Percentiles rank a stretch among this genome's conserved stretches.
Conservation (phyloP, 1,284 basidiomycete genomes). For the Apiotrichum sp. region DNA sequence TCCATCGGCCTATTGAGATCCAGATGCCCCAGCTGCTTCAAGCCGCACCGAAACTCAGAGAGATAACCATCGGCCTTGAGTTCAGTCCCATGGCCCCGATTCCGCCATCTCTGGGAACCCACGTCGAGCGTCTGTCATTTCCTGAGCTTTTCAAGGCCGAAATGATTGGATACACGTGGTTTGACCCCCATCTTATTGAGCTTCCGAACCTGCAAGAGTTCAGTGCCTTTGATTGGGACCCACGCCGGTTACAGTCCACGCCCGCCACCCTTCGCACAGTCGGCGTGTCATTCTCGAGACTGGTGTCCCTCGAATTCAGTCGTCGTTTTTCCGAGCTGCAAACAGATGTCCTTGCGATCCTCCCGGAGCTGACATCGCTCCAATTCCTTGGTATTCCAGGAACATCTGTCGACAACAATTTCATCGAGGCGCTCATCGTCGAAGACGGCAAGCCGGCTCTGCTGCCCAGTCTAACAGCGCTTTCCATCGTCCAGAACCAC, state of each 20-base stretch:
- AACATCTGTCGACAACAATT: conserved; percentile 20
- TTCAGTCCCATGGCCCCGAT: too few relatives aligned
- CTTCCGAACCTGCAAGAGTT: conserved; percentile 14
- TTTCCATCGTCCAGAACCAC: conserved; percentile 26
- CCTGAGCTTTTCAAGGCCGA: neutral
- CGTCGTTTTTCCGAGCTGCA: conserved; percentile 7
- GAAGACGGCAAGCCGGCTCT: conserved; percentile 9
- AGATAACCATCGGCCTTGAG: too few relatives aligned
- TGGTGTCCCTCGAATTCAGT: conserved; percentile 27
- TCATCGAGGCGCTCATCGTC: conserved; percentile 24
- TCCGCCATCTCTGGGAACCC: too few relatives aligned
- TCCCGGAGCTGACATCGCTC: conserved; percentile 14
- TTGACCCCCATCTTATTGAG: neutral
- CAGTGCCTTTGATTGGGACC: conserved; percentile 5
- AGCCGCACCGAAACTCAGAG: too few relatives aligned
- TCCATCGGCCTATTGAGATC: too few relatives aligned
- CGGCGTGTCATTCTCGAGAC: conserved; percentile 11
- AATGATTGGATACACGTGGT: neutral
- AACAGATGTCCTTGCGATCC: conserved; percentile 6
- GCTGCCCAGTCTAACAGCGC: conserved; percentile 27
- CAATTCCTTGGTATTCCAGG: conserved; percentile 29
- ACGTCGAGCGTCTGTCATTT: neutral
- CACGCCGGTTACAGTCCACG: neutral
- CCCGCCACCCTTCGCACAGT: conserved; percentile 9
- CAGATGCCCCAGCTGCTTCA: too few relatives aligned